Conservation (phyloP, 768 basidiomycete species). For the Coprinopsis marcescibilis region DNA sequence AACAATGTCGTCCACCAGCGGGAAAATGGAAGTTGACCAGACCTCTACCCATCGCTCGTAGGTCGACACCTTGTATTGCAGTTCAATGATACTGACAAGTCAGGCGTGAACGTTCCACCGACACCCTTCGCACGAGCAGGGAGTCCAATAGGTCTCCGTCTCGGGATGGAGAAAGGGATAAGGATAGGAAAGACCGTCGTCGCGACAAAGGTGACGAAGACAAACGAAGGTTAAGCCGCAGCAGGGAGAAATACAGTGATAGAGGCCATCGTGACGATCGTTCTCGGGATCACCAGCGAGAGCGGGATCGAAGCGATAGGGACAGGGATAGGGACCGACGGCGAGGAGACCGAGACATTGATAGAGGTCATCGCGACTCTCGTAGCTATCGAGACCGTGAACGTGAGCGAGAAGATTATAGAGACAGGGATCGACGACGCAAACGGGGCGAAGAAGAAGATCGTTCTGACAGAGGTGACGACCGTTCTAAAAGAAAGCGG, state of each 20-base stretch:
- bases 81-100: neutral
- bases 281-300: conserved; percentile 48
- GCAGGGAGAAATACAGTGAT: conserved; percentile 54
- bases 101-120: conserved; percentile 70
- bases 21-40: conserved; percentile 55
- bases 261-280: conserved; percentile 46
- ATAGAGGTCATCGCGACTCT: conserved; percentile 40
- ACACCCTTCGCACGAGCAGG: conserved; percentile 67
- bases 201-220: conserved; percentile 53
- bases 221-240: conserved; percentile 56
- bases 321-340: conserved; percentile 46
- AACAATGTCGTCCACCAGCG: conserved; percentile 7
- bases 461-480: conserved; percentile 32
- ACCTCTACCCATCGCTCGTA: conserved; percentile 59
- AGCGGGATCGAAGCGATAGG: conserved; percentile 22
- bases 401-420: conserved; percentile 49
- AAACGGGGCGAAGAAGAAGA: conserved; percentile 37
- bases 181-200: conserved; percentile 49
- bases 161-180: conserved; percentile 51
- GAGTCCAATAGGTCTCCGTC: conserved; percentile 72
- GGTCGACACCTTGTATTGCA: conserved; percentile 17
- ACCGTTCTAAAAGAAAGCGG: conserved; percentile 59
- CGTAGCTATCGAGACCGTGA: conserved; percentile 51
- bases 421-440: conserved; percentile 44
- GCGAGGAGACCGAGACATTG: conserved; percentile 39